phyloP scores from a whole-genome alignment of 305 asterid genomes.

The Stenogyne calaminthoides region DNA sequence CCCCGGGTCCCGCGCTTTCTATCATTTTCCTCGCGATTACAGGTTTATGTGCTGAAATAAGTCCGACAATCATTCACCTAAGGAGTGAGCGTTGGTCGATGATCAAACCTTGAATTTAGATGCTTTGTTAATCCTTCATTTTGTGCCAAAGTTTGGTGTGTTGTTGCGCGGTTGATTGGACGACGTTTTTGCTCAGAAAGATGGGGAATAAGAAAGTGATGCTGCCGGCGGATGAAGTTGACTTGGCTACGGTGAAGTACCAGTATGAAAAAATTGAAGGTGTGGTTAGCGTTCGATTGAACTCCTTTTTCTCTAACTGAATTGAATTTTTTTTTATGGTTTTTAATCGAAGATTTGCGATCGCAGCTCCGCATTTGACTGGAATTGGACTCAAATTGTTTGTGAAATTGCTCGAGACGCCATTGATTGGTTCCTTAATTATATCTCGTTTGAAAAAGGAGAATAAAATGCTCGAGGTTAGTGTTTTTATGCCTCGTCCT shows the following conservation, averaged over 20 bases:
- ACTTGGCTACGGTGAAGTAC: conserved; percentile 62
- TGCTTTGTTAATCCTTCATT: not conserved
- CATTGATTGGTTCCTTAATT: conserved; percentile 66
- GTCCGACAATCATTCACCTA: not conserved
- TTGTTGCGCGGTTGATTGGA: conserved; percentile 17
- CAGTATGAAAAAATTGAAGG: conserved; percentile 68
- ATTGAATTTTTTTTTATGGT: not conserved
- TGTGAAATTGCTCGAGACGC: conserved; percentile 65
- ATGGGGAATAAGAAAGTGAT: conserved; percentile 83
- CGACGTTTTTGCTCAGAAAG: conserved; percentile 1
- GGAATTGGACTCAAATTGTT: conserved; percentile 68
- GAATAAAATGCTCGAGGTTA: conserved; percentile 69
- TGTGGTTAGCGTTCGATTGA: conserved; percentile 13
- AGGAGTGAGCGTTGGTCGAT: conserved; percentile 4
- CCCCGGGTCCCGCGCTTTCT: conserved; percentile 15
- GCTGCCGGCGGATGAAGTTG: conserved; percentile 79
- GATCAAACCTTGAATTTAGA: conserved; percentile 14
- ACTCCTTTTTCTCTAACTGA: not conserved
- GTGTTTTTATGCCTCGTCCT: not conserved
- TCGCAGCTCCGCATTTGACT: conserved; percentile 93
- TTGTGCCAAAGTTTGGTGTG: not conserved
- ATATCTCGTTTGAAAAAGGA: conserved; percentile 58
- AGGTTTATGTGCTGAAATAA: not conserved
- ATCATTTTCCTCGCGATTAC: conserved; percentile 9
- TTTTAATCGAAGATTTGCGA: conserved; percentile 21